Evolutionary conservation across 441 rosid genomes (phyloP), one percentile per base, ranked within the genome.

Genomic region (Brassica hybrid): DNA sequence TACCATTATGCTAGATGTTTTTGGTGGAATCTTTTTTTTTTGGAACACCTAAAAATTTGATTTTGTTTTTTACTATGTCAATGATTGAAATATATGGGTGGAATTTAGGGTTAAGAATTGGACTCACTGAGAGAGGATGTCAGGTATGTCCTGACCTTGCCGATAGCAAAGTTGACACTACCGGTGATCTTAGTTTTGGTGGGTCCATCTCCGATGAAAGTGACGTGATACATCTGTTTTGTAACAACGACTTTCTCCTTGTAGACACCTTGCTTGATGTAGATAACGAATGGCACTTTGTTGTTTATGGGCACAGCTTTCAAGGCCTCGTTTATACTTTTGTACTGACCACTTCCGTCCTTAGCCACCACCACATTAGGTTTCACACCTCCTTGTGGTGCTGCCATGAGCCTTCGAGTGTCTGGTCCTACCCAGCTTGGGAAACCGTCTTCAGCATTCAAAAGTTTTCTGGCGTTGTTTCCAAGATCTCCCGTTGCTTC

Each of bases 121-220:
- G 60, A 19, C 89, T 78, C 84, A 90, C 96, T 59, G 45, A 92
- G 86, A 6, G 96, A 89, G 3, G 95, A 83, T 4, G 96, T 90
- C 1, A 58, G 76, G 76, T 66, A 84, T 11, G 97, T 88, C 38
- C 69, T 76, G 64, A 76, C 66, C 13, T 66, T 60, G 13, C 91
- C 94, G 23, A 82, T 86, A 0, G 57, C 68, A 30, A 13, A 86
- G 82, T 79, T 91, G 58, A 76, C 71, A 65, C 43, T 78, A 14
- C 96, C 96, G 2, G 91, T 85, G 85, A 94, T 84, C 66, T 73
- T 83, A 13, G 96, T 89, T 80, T 84, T 90, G 0, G 86, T 80
- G 11, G 95, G 84, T 11, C 97, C 98, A 21, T 94, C 98, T 2
- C 98, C 98, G 6, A 90, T 79, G 67, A 94, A 75, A 79, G 87